A percentile compares a stretch with the other conserved stretches of the same genome.
Evolutionary conservation across 352 stramenopile genomes (phyloP).

Genomic region (Globisporangium middletonii): DNA sequence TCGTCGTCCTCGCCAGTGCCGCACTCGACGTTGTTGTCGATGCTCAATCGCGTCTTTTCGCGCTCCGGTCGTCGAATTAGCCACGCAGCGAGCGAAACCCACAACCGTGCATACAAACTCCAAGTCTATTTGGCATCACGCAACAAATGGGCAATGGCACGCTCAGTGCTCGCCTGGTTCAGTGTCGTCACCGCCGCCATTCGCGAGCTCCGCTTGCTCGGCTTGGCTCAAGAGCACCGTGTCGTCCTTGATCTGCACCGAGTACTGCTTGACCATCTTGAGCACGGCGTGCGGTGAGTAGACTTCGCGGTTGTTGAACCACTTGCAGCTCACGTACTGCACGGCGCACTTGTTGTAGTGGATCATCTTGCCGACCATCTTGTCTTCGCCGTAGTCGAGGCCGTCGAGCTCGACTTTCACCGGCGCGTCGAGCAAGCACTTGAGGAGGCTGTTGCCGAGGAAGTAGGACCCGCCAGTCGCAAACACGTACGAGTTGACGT

Average conservation of each 20-base stretch:
- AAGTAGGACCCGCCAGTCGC: slow-evolving; percentile 74
- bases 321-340: slow-evolving; percentile 82
- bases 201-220: slow-evolving; percentile 22
- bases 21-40: too few relatives aligned
- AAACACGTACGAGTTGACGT: slow-evolving; percentile 78
- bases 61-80: not conserved
- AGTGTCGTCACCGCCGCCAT: not conserved
- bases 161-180: slow-evolving; percentile 3
- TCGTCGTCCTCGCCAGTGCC: too few relatives aligned
- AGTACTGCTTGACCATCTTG: slow-evolving; percentile 62
- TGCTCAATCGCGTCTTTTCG: not conserved
- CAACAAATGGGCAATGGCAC: not conserved
- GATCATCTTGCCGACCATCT: slow-evolving; percentile 80
- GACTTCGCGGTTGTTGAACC: slow-evolving; percentile 81
- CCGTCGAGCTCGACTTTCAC: slow-evolving; percentile 59
- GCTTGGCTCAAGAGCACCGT: slow-evolving; percentile 48
- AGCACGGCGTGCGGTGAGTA: slow-evolving; percentile 62
- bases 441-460: slow-evolving; percentile 54
- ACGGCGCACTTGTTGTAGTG: slow-evolving; percentile 73
- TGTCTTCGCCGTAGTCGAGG: slow-evolving; percentile 72
- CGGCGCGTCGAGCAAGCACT: slow-evolving; percentile 56
- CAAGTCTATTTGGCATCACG: too few relatives aligned
- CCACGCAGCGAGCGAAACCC: too few relatives aligned
- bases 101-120: too few relatives aligned
- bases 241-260: slow-evolving; percentile 46